Percentiles rank a stretch among this genome's conserved stretches.
Conservation (phyloP, 257 asterid species). For the Ilex asprella region DNA sequence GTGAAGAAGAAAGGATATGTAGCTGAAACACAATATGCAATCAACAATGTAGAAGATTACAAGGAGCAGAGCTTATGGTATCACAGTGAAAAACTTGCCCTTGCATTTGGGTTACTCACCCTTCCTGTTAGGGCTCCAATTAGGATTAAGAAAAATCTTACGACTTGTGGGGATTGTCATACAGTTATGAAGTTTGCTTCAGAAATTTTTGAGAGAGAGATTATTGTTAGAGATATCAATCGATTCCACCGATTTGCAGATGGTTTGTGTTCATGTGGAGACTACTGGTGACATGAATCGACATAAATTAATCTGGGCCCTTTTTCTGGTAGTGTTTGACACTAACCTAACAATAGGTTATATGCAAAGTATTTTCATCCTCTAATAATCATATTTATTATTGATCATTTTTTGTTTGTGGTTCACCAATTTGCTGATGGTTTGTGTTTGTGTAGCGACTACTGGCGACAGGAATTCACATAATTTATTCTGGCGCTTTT, state of each 20-base stretch:
- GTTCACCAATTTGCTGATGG: slow-evolving; percentile 26
- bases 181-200: slow-evolving; percentile 41
- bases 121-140: slow-evolving; percentile 38
- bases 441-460: slow-evolving; percentile 38
- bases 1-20: slow-evolving; percentile 40
- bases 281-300: slow-evolving; percentile 26
- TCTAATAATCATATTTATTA: no score
- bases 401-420: no score
- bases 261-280: slow-evolving; percentile 41
- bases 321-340: neutral
- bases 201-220: slow-evolving; percentile 33
- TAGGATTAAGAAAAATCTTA: slow-evolving; percentile 39
- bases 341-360: neutral
- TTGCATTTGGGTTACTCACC: slow-evolving; percentile 30
- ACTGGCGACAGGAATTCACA: slow-evolving; percentile 21
- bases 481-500: neutral
- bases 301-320: neutral
- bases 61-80: slow-evolving; percentile 35
- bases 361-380: neutral
- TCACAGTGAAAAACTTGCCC: slow-evolving; percentile 40
- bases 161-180: slow-evolving; percentile 39
- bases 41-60: slow-evolving; percentile 16
- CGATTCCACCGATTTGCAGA: slow-evolving; percentile 37
- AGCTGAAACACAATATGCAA: slow-evolving; percentile 16
- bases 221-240: slow-evolving; percentile 36